Percentiles rank a stretch among this genome's conserved stretches.
Conservation (phyloP, 176 grass and related monocot species). For the Puccinellia tenuiflora region DNA sequence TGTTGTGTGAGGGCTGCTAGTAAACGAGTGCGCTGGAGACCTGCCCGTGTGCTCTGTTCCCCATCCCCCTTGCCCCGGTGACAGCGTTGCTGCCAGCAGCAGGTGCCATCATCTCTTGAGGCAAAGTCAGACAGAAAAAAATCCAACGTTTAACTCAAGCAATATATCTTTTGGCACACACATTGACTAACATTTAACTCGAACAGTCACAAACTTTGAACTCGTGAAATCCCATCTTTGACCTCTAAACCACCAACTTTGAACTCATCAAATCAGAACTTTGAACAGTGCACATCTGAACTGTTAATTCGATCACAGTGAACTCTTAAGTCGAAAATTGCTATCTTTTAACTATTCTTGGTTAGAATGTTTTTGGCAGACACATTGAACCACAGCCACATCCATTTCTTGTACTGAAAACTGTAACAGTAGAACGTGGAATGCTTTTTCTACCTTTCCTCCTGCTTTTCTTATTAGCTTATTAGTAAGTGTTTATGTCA, state of each 20-base stretch:
- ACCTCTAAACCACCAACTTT: neutral
- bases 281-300: neutral
- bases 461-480: neutral
- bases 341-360: neutral
- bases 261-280: neutral
- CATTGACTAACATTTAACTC: neutral
- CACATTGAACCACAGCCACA: neutral
- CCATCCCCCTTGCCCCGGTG: neutral
- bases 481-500: neutral
- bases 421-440: neutral
- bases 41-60: neutral
- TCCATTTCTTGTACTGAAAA: constrained; percentile 5
- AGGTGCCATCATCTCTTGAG: neutral
- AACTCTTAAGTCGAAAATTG: neutral
- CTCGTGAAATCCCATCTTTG: neutral
- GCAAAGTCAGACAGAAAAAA: neutral
- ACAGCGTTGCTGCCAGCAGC: neutral
- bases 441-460: neutral
- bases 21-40: neutral
- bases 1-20: neutral
- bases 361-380: neutral
- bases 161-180: neutral
- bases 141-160: neutral
- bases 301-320: neutral
- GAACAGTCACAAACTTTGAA: neutral